Base-by-base conservation (phyloP, 2,329 filamentous ascomycete genomes). In the Ceratocystis cubensis region DNA sequence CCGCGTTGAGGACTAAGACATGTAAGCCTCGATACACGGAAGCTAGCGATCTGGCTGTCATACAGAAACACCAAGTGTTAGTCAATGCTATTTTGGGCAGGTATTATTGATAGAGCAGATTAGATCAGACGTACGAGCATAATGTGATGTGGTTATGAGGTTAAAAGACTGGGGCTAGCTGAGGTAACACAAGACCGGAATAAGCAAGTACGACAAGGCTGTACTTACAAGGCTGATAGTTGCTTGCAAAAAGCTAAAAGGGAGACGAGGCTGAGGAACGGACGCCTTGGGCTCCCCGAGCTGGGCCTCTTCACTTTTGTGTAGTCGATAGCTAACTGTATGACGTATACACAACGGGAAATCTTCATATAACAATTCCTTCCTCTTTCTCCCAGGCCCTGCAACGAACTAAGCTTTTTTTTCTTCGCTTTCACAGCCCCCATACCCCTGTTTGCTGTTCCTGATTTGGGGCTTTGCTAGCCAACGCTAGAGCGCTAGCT, bases 391-490 rank as follows among this genome's bases (percentile, higher is more conserved):
- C 56, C 4, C 13, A 3, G 15, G 48, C 48, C 15, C 2, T 53
- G n/a, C 30, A 20, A 8, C 7, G 25, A 59, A 37, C 56, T 1
- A 59, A 59, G 56, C 56, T 59, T 59, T 59, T 57, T 30, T 59
- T 59, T 57, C 56, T 59, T 37, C 28, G 10, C 15, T 30, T 59
- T 59, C 28, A 59, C 56, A 59, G 56, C 56, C 56, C 28, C 37
- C 13, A 13, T 41, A 1, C 37, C 37, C 37, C 37, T 59, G 56
- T 8, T 59, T n/a, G 28, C 37, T n/a, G 56, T 59, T 33, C 56
- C 56, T 59, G 53, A 8, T 13, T 28, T 57, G 10, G 53, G 28
- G 25, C 15, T 59, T 33, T 3, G 25, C 28, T 33, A 22, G 25
- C 22, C 8, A 15, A 30, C 8, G 28, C 53, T 30, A 33, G n/a